Percentiles rank a stretch among this genome's conserved stretches.
Evolutionary conservation across 306 rosid species (phyloP).

Genomic region (Cucurbita ficifolia): DNA sequence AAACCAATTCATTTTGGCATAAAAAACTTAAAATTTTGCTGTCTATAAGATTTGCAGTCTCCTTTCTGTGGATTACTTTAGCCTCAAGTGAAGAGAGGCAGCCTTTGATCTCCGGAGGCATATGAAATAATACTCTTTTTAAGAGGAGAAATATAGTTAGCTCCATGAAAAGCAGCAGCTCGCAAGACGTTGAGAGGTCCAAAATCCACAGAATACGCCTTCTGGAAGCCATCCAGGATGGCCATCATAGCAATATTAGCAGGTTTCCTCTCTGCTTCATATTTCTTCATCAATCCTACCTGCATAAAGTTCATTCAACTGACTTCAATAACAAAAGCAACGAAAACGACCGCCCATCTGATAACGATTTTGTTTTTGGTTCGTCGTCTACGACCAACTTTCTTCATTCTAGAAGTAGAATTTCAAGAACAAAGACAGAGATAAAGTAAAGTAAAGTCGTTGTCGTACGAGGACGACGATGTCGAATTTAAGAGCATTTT

Average conservation of each 20-base stretch:
- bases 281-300: slow-evolving; percentile 60
- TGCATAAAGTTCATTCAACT: slow-evolving; percentile 11
- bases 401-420: background rate
- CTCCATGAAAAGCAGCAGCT: slow-evolving; percentile 69
- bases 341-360: background rate
- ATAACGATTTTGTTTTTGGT: background rate
- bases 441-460: background rate
- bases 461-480: background rate
- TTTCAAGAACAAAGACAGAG: background rate
- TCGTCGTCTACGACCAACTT: background rate
- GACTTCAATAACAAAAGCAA: background rate
- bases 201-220: slow-evolving; percentile 75
- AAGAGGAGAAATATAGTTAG: slow-evolving; percentile 55
- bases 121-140: slow-evolving; percentile 71
- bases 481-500: too few species aligned
- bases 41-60: background rate
- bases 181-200: slow-evolving; percentile 68
- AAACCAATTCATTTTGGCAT: background rate
- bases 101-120: slow-evolving; percentile 72
- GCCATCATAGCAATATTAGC: slow-evolving; percentile 76
- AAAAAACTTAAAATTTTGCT: background rate
- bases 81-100: slow-evolving; percentile 47
- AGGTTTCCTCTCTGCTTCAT: slow-evolving; percentile 59
- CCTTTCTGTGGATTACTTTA: background rate
- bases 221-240: slow-evolving; percentile 68